A percentile compares a stretch with the other conserved stretches of the same genome.
phyloP scores from a whole-genome alignment of 2,329 filamentous ascomycete species.

The Rosellinia necatrix region DNA sequence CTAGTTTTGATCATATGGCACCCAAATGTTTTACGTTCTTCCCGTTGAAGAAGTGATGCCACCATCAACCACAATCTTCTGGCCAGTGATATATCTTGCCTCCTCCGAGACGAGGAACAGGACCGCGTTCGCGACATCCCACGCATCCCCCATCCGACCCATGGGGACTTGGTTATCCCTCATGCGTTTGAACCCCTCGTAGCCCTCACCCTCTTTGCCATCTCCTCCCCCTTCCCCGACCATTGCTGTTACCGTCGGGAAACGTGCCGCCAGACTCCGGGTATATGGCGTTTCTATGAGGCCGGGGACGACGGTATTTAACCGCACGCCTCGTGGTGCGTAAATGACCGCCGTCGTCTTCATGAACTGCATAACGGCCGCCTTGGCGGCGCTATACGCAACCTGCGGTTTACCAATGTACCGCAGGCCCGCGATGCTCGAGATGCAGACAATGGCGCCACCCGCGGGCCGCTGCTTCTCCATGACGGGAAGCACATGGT shows the following conservation, averaged over 20 bases:
- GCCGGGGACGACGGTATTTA: constrained; percentile 62
- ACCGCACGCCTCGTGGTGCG: constrained; percentile 49
- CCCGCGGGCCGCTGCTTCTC: constrained; percentile 47
- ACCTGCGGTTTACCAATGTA: constrained; percentile 57
- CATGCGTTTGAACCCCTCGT: constrained; percentile 55
- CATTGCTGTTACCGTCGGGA: constrained; percentile 37
- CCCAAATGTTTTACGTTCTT: background rate
- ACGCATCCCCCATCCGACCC: constrained; percentile 62
- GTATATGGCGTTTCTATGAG: constrained; percentile 61
- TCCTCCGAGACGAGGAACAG: constrained; percentile 63
- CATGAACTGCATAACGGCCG: constrained; percentile 56
- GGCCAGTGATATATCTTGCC: constrained; percentile 64
- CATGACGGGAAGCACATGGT: constrained; percentile 59
- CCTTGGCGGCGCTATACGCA: constrained; percentile 45
- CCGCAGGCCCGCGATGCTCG: constrained; percentile 56
- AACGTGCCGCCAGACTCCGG: constrained; percentile 50
- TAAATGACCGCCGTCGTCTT: constrained; percentile 57
- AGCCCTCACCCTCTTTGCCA: constrained; percentile 45
- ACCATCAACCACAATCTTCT: constrained; percentile 55
- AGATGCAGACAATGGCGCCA: constrained; percentile 52
- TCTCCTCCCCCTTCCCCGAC: background rate
- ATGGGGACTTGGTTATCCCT: constrained; percentile 62
- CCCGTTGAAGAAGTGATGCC: constrained; percentile 49
- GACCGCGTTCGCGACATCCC: constrained; percentile 62
- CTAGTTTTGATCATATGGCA: background rate